Evolutionary conservation across 1,284 basidiomycete species (phyloP), one percentile per base, ranked within the genome.

Genomic region (Tranzscheliella williamsii): DNA sequence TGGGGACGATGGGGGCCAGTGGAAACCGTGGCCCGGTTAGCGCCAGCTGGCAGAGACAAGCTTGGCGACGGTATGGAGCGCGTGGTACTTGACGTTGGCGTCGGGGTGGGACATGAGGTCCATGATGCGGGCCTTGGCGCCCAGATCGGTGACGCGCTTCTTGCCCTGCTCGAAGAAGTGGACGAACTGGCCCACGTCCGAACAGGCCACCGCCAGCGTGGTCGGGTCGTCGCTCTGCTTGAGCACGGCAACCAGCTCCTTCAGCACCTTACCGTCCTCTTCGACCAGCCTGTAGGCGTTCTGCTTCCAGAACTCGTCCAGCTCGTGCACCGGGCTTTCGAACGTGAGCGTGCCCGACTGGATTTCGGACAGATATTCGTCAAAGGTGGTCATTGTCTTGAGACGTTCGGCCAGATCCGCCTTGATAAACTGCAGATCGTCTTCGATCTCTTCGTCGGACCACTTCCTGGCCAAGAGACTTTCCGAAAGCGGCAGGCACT

Each of bases 281-380:
- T 93, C 90, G 5, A 87, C 85, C 55, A 96, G 79, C 74, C 86
- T 90, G 5, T 80, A 79, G 0, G 88, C 91, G 73, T 98, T 97
- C 80, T 94, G 91, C 73, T 89, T 90, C 94, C 94, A 98, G 80
- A 99, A 99, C 41, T 91, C 86, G 50, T 97, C 94, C 6, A 89
- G 90, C 73, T 92, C 89, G 75, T 98, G 95, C 16, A 91, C 89
- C 5, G 94, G 93, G 31, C 64, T 72, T 5, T 91, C 87, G 90
- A 92, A 97, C 4, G 90, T 88, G 12, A 98, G 81, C 75, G 91
- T 90, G 2, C 93, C 93, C 1, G 89, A 91, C 22, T 86, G 81
- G 16, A 98, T 81, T 78, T 98, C 94, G 0, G 91, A 91, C 6
- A 84, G 85, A 76, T 97, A 98, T 79, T 96, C 92, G 76, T 97